phyloP scores from a whole-genome alignment of 768 basidiomycete species.

The Suillus americanus region DNA sequence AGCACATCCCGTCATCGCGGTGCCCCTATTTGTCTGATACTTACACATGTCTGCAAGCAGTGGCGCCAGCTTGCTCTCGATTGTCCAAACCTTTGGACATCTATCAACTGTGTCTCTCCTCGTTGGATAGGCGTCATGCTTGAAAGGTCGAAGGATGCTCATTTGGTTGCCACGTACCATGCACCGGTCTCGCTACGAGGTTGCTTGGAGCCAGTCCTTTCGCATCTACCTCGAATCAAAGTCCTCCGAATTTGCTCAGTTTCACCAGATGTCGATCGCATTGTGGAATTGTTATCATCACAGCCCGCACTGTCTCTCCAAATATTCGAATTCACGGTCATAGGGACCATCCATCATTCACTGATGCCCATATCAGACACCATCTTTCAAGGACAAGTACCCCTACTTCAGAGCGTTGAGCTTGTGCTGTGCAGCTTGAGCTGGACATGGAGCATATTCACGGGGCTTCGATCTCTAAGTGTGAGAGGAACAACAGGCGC shows the following conservation, averaged over 20 bases:
- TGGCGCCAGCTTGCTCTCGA: conserved; percentile 46
- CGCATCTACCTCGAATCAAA: conserved; percentile 29
- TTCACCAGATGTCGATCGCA: conserved; percentile 28
- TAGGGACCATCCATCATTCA: conserved; percentile 17
- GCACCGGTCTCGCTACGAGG: conserved; percentile 24
- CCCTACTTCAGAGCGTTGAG: conserved; percentile 31
- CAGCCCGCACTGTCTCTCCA: not conserved
- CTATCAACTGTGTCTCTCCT: conserved; percentile 36
- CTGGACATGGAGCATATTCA: conserved; percentile 36
- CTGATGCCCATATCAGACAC: conserved; percentile 23
- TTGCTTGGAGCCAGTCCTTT: conserved; percentile 28
- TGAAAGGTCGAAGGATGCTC: conserved; percentile 39
- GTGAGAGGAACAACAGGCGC: conserved; percentile 23
- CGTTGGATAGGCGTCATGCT: not conserved
- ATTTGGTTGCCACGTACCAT: conserved; percentile 18
- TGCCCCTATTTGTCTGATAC: conserved; percentile 22
- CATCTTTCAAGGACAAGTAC: conserved; percentile 32
- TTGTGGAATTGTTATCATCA: conserved; percentile 12
- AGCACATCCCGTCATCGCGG: not conserved
- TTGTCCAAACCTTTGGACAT: conserved; percentile 31
- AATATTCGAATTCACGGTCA: conserved; percentile 12
- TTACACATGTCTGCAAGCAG: conserved; percentile 29
- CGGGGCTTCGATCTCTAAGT: conserved; percentile 32
- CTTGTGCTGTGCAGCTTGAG: conserved; percentile 28
- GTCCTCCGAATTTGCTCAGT: conserved; percentile 24